Evolutionary conservation across 2,329 filamentous ascomycete species (phyloP), one percentile per base, ranked within the genome.

Genomic region (Thyridium curvatum): DNA sequence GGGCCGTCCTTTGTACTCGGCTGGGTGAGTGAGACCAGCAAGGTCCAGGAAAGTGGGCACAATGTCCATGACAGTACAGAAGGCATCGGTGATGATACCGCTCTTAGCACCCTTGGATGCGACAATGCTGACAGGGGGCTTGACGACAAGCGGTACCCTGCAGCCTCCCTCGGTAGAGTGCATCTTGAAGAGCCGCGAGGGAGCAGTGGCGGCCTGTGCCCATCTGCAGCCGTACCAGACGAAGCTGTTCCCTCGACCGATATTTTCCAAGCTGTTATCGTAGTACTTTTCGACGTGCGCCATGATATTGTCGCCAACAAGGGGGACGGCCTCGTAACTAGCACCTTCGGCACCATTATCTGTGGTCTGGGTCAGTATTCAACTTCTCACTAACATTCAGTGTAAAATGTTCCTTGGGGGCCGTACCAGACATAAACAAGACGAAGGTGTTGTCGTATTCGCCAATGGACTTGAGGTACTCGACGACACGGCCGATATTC

Each of bases 361-460:
- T 26, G 21, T n/a, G n/a, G n/a, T n/a, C n/a, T n/a, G n/a, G n/a
- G n/a, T n/a, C n/a, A n/a, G n/a, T n/a, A n/a, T n/a, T n/a, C n/a
- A n/a, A n/a, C n/a, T n/a, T n/a, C n/a, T n/a, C n/a, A n/a, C n/a
- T n/a, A n/a, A n/a, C n/a, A n/a, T n/a, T n/a, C n/a, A n/a, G n/a
- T n/a, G n/a, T n/a, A n/a, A n/a, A n/a, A n/a, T n/a, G n/a, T n/a
- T n/a, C n/a, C n/a, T n/a, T n/a, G n/a, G n/a, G n/a, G n/a, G n/a
- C n/a, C 21, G 6, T 26, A 26, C 21, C 21, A 1, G 68, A 75
- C 61, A 81, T 72, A 64, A 82, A 82, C 50, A 72, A 68, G 37
- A 83, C 65, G 43, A 82, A 74, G 3, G 78, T 83, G 52, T 82
- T 79, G 45, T 82, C 77, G 1, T 77, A 62, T 51, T 82, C 77